Evolutionary conservation across 768 basidiomycete species (phyloP).

Genomic region (Rhizopogon roseolus): DNA sequence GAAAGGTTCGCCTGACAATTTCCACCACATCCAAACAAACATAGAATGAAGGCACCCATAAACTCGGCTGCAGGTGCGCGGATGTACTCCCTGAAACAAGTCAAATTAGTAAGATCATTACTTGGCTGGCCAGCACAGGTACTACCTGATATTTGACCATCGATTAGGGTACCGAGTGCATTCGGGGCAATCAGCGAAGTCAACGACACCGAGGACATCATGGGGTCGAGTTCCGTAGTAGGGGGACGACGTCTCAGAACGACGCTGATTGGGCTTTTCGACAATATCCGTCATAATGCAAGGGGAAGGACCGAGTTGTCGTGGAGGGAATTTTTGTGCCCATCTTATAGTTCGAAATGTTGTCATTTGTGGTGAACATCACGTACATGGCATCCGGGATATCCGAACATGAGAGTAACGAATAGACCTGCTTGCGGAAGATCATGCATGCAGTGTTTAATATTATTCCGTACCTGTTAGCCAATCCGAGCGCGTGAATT

Average conservation of each 20-base stretch:
- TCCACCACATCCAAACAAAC: slow-evolving; percentile 50
- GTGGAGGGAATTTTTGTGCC: not conserved
- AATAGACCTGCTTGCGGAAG: not conserved
- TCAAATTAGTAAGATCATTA: not conserved
- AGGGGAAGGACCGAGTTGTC: not conserved
- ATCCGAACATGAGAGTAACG: slow-evolving; percentile 4
- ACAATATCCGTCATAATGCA: slow-evolving; percentile 16
- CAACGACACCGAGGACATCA: slow-evolving; percentile 3
- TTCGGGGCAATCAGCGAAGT: slow-evolving; percentile 26
- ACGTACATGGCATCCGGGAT: not conserved
- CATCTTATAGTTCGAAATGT: slow-evolving; percentile 18
- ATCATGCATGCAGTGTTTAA: not conserved
- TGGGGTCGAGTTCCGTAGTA: slow-evolving; percentile 4
- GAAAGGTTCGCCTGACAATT: slow-evolving; percentile 50
- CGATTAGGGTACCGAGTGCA: slow-evolving; percentile 38
- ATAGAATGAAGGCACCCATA: slow-evolving; percentile 45
- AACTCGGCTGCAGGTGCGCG: slow-evolving; percentile 55
- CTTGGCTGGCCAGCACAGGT: not conserved
- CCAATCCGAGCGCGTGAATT: slow-evolving; percentile 7
- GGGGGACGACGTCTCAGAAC: slow-evolving; percentile 15
- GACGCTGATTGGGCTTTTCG: slow-evolving; percentile 12
- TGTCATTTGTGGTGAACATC: not conserved
- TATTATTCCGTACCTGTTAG: not conserved
- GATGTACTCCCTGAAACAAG: slow-evolving; percentile 29
- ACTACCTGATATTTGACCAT: slow-evolving; percentile 46